Percentiles rank a stretch among this genome's conserved stretches.
These are phyloP conservation scores for Fusarium ambrosium DNA, from an alignment of 2,329 filamentous ascomycete species.

Conservation along the genomic window DNA sequence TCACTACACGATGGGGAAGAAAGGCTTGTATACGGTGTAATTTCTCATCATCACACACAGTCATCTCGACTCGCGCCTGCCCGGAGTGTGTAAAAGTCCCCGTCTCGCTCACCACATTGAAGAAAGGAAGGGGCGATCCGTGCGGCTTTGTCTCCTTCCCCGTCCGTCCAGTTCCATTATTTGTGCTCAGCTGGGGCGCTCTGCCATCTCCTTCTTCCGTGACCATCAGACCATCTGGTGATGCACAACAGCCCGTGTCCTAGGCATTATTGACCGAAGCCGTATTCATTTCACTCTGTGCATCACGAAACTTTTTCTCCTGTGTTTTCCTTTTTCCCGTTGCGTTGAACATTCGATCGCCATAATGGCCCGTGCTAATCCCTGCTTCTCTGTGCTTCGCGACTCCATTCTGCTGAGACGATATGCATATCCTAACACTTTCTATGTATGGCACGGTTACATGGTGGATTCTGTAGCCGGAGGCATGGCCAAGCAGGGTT, in stretches of 20 bases:
- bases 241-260: constrained; percentile 4
- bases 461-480: constrained; percentile 19
- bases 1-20: background rate
- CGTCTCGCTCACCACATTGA: background rate
- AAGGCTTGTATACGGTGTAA: constrained; percentile 3
- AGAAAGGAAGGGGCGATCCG: constrained; percentile 19
- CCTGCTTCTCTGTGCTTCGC: constrained; percentile 17
- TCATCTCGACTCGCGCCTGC: background rate
- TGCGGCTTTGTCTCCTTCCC: constrained; percentile 18
- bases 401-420: constrained; percentile 38
- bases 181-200: background rate
- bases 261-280: background rate
- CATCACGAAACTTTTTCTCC: constrained; percentile 4
- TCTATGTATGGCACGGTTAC: constrained; percentile 28
- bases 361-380: constrained; percentile 22
- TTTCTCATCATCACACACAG: background rate
- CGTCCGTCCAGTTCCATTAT: background rate
- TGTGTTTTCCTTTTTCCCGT: constrained; percentile 28
- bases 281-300: background rate
- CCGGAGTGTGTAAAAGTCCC: background rate
- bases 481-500: constrained; percentile 20
- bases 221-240: background rate
- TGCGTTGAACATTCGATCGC: constrained; percentile 31
- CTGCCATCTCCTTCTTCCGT: background rate
- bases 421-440: constrained; percentile 22